Evolutionary conservation across 1,139 yeast species (phyloP), one percentile per base, ranked within the genome.

Genomic region (Hyphopichia buzzinii): DNA sequence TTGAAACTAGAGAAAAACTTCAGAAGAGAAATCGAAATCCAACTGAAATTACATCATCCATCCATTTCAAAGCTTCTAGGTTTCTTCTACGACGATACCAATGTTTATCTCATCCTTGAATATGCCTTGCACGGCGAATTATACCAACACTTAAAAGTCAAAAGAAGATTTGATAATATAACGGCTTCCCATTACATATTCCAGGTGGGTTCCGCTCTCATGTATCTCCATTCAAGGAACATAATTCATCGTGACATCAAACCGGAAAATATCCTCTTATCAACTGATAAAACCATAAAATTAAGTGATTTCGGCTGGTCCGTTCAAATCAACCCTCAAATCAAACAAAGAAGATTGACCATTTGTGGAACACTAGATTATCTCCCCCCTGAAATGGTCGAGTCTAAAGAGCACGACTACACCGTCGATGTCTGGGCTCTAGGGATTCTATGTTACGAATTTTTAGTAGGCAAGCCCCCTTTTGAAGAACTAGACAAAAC

Each of bases 231-330:
- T 61, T 65, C 75, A 30, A 84, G 83, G 49, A 78, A 82, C 46
- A 81, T 90, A 31, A 85, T 92, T 24, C 98, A 92, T 54, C 72
- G 98, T 41, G 98, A 90, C 56, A 77, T 90, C 45, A 90, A 90
- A 56, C 97, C 97, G 0, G 97, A 90, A 55, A 90, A 90, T 50
- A 84, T 90, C 35, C 62, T 90, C 35, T 64, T 90, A 8, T 86
- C 88, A 5, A 73, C 80, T 38, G 78, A 86, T 52, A 85, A 88
- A 47, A 71, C 73, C 26, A 71, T 90, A 35, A 89, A 88, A 54
- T 72, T 92, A 30, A 84, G 96, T 30, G 98, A 92, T 60, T 92
- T 92, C 59, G 98, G 98, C 10, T 92, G 97, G 97, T 85, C 96
- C 39, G 95, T 90, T 1, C 55, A 55, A 23, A 42, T 46, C n/a